Conservation (phyloP, 2,329 filamentous ascomycete genomes). For the Cadophora gregata region DNA sequence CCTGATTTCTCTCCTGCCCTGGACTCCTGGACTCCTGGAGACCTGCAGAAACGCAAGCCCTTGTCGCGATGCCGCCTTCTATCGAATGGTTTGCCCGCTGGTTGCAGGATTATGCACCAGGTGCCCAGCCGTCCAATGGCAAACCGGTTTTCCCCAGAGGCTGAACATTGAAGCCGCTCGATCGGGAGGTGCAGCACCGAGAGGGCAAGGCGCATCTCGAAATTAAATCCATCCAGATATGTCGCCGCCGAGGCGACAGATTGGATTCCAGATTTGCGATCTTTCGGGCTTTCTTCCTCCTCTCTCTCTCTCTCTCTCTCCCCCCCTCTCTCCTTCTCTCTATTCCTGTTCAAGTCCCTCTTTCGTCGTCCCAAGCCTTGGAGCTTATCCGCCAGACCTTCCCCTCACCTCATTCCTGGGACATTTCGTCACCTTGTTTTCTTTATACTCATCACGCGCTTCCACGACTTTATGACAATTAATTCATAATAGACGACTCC, state of each 20-base stretch:
- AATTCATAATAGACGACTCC: constrained; percentile 41
- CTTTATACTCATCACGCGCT: background rate
- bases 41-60: constrained; percentile 16
- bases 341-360: background rate
- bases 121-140: constrained; percentile 15
- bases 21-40: constrained; percentile 7
- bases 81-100: constrained; percentile 15
- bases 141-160: constrained; percentile 8
- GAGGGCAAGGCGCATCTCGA: constrained; percentile 8
- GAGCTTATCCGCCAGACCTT: background rate
- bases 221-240: constrained; percentile 13
- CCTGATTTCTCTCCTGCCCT: constrained; percentile 2
- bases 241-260: constrained; percentile 12
- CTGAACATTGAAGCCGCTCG: constrained; percentile 4
- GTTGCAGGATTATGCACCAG: constrained; percentile 8
- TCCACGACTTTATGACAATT: constrained; percentile 21
- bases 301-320: background rate
- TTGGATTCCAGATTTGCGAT: background rate
- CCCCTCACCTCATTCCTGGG: constrained; percentile 8
- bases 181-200: constrained; percentile 16
- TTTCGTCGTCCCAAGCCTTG: background rate
- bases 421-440: constrained; percentile 12
- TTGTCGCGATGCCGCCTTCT: constrained; percentile 16
- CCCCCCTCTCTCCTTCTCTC: background rate
- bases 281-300: background rate